These are phyloP conservation scores for Neurospora sp. DNA, from an alignment of 495 filamentous ascomycete genomes.

Conservation along the genomic window DNA sequence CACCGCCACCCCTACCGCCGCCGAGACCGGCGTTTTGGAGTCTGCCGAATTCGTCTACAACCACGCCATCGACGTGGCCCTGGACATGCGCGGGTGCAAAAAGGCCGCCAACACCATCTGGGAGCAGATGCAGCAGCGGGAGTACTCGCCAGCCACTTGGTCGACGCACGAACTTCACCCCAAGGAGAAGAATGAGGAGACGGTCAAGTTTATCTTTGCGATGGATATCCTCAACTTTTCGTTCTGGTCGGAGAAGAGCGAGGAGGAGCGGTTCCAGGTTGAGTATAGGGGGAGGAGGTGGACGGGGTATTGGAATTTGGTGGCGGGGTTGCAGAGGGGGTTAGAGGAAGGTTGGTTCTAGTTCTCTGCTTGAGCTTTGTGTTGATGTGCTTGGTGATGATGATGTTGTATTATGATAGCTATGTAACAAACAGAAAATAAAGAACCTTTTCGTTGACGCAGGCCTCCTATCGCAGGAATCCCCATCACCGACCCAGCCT, in stretches of 20 bases:
- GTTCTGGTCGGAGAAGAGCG: constrained; percentile 62
- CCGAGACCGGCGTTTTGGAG: constrained; percentile 73
- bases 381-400: neutral
- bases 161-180: constrained; percentile 86
- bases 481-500: constrained; percentile 79
- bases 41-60: constrained; percentile 80
- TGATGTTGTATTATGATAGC: no score
- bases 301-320: constrained; percentile 94
- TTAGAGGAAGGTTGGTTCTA: constrained; percentile 59
- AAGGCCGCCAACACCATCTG: constrained; percentile 70
- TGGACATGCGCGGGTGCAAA: constrained; percentile 69
- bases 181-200: constrained; percentile 60
- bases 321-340: constrained; percentile 76
- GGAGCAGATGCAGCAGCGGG: constrained; percentile 68
- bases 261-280: constrained; percentile 62
- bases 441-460: neutral
- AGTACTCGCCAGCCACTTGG: constrained; percentile 79
- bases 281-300: constrained; percentile 70
- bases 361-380: constrained; percentile 1
- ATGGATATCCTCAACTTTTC: constrained; percentile 96
- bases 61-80: constrained; percentile 84
- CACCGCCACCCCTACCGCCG: constrained; percentile 24
- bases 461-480: constrained; percentile 42
- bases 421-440: neutral
- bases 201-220: constrained; percentile 85